Conservation (phyloP, 768 basidiomycete species). For the Fibroporia radiculosa region DNA sequence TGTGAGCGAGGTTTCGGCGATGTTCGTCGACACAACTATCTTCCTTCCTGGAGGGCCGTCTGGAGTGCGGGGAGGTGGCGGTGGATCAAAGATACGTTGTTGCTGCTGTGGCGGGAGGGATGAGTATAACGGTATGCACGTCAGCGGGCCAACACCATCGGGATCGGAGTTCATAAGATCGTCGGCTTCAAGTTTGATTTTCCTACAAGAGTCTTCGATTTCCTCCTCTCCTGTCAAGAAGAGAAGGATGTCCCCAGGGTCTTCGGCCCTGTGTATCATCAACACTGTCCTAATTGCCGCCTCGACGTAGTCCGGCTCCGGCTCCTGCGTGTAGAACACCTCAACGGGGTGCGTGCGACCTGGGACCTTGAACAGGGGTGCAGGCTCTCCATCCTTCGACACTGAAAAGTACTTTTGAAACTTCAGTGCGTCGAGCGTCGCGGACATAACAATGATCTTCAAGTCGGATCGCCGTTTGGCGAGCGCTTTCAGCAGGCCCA, state of each 20-base stretch:
- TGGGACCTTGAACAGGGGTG: constrained; percentile 23
- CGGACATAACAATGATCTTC: constrained; percentile 98
- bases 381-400: constrained; percentile 9
- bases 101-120: constrained; percentile 91
- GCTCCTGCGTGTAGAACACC: constrained; percentile 88
- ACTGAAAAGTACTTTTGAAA: constrained; percentile 89
- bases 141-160: constrained; percentile 73
- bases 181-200: constrained; percentile 88
- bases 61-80: constrained; percentile 53
- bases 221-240: constrained; percentile 99
- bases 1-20: constrained; percentile 95
- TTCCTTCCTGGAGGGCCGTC: constrained; percentile 86
- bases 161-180: constrained; percentile 67
- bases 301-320: constrained; percentile 94
- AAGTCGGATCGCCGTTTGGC: constrained; percentile 78
- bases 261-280: constrained; percentile 96
- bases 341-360: constrained; percentile 78
- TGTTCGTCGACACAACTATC: constrained; percentile 92
- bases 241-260: constrained; percentile 84
- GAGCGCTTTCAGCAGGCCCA: constrained; percentile 89
- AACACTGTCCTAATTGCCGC: constrained; percentile 93
- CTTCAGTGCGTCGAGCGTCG: constrained; percentile 93
- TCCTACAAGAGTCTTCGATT: constrained; percentile 93
- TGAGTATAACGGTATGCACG: constrained; percentile 92
- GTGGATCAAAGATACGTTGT: constrained; percentile 91